Evolutionary conservation across 352 stramenopile genomes (phyloP), one percentile per base, ranked within the genome.

Genomic region (Phytophthora pseudosyringae): DNA sequence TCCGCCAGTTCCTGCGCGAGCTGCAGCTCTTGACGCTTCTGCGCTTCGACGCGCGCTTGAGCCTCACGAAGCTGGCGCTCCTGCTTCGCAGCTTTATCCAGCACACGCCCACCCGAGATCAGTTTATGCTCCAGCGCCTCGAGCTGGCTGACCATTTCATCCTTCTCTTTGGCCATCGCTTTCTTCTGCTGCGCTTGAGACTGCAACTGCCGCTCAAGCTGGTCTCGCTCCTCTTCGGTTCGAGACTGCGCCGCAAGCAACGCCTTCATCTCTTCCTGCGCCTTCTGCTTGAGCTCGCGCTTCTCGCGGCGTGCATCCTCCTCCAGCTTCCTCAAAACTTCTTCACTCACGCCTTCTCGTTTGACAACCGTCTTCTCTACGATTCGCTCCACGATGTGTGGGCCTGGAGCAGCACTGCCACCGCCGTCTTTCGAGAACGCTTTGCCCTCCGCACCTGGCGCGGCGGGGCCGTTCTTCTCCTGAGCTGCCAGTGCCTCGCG

Each of bases 61-160:
- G 95, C 93, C 40, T 93, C 81, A 4, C 94, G 81, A 18, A 99
- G 77, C 50, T 97, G 85, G 6, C 85, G 89, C 71, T 98, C 93
- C 33, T 99, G 96, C 51, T 98, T 97, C 5, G 91, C 88, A 4
- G 94, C 94, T 70, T 97, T 98, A 75, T 97, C 91, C 12, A 98
- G 89, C 32, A 98, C 95, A 59, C 98, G 85, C 54, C 97, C 95
- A 33, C 95, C 95, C n/a, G 92, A 88, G 31, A 99, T 93, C 10
- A 98, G 58, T 38, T 91, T 83, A 48, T 89, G 73, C 46, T 93
- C 82, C 25, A 90, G 61, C 11, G 84, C 73, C 11, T 87, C 67
- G 13, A 97, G 64, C 54, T 98, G 91, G 12, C 76, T 81, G 38
- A 98, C 77, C 95, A 99, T 98, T 28, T 91, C 89, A 26, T 89